Conservation (phyloP, 2,329 filamentous ascomycete species). For the Alternaria arbusti region DNA sequence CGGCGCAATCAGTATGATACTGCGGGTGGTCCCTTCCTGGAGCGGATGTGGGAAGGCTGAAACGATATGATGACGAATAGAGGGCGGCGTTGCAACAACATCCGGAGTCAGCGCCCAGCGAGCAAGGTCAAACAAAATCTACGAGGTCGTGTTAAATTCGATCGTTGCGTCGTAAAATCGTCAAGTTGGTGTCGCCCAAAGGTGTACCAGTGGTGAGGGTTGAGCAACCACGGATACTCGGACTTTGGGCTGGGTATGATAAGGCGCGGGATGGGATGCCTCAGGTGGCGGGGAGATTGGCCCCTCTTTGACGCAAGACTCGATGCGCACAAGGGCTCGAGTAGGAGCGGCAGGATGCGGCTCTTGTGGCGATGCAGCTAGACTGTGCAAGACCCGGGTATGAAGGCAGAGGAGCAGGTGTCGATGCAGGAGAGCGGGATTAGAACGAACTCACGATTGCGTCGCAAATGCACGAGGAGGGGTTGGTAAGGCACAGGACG, state of each 20-base stretch:
- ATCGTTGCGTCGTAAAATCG: conserved; percentile 26
- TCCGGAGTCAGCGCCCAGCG: conserved; percentile 35
- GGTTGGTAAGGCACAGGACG: conserved; percentile 32
- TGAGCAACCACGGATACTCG: conserved; percentile 36
- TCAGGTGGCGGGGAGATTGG: conserved; percentile 30
- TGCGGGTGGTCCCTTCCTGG: conserved; percentile 27
- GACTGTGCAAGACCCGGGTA: conserved; percentile 27
- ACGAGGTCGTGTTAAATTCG: background rate
- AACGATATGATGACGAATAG: conserved; percentile 45
- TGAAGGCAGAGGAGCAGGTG: conserved; percentile 24
- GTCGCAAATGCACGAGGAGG: conserved; percentile 39
- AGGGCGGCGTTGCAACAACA: conserved; percentile 43
- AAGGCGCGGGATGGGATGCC: conserved; percentile 28
- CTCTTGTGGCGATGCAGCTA: conserved; percentile 26
- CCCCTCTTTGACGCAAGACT: conserved; percentile 29
- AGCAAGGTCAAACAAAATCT: conserved; percentile 12
- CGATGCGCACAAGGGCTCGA: conserved; percentile 38
- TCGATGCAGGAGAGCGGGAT: conserved; percentile 32
- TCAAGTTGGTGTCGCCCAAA: conserved; percentile 14
- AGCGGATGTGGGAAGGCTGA: conserved; percentile 44
- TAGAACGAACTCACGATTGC: conserved; percentile 34
- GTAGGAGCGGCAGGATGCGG: conserved; percentile 35
- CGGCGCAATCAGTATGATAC: conserved; percentile 21
- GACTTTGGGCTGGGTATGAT: conserved; percentile 35
- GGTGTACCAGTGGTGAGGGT: conserved; percentile 25